Percentiles rank a stretch among this genome's conserved stretches.
These are phyloP conservation scores for Blastocystis sp. DNA, from an alignment of 352 stramenopile species.

Conservation along the genomic window DNA sequence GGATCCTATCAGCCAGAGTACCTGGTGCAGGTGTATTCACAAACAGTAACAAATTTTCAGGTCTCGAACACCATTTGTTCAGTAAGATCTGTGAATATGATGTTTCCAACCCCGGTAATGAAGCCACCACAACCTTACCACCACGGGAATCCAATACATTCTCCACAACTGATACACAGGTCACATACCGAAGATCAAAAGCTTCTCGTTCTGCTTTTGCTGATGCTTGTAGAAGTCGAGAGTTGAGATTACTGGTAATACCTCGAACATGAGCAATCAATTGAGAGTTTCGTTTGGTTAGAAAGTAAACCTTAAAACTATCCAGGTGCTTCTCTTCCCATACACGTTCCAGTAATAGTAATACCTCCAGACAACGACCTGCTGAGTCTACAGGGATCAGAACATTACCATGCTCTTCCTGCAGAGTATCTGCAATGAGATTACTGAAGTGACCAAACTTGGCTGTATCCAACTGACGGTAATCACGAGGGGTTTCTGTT, in stretches of 20 bases:
- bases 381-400: slow-evolving; percentile 61
- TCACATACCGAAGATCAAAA: slow-evolving; percentile 36
- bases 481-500: background rate
- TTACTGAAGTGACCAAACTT: slow-evolving; percentile 43
- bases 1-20: background rate
- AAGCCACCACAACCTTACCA: slow-evolving; percentile 11
- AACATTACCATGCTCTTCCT: slow-evolving; percentile 48
- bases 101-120: slow-evolving; percentile 7
- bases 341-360: slow-evolving; percentile 56
- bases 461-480: slow-evolving; percentile 39
- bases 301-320: slow-evolving; percentile 45
- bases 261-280: background rate
- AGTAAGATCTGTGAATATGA: slow-evolving; percentile 23
- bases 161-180: slow-evolving; percentile 21
- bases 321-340: slow-evolving; percentile 44
- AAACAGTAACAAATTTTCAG: slow-evolving; percentile 47
- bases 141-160: slow-evolving; percentile 1
- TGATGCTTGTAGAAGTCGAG: background rate
- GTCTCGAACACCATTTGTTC: background rate
- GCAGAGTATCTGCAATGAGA: slow-evolving; percentile 54
- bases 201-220: background rate
- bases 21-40: background rate
- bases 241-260: slow-evolving; percentile 24
- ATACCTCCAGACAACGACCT: slow-evolving; percentile 56
- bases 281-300: slow-evolving; percentile 9